phyloP scores from a whole-genome alignment of 2,329 filamentous ascomycete species.

The Trichoderma sp. region DNA sequence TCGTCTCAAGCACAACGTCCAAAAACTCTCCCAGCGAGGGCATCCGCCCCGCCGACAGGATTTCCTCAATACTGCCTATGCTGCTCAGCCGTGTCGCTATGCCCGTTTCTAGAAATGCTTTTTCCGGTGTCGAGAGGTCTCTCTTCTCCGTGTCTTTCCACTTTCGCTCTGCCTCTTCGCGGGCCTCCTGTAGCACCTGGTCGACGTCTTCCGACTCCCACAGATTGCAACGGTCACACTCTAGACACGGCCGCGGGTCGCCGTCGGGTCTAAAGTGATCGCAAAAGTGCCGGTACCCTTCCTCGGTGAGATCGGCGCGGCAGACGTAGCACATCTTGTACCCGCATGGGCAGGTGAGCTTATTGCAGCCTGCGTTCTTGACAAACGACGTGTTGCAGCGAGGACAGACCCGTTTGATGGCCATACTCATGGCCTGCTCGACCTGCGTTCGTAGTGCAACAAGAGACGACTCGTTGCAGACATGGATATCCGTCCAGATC shows the following conservation, averaged over 20 bases:
- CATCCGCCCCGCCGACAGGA: constrained; percentile 41
- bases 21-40: constrained; percentile 50
- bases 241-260: constrained; percentile 69
- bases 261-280: constrained; percentile 88
- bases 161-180: constrained; percentile 70
- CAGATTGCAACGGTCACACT: constrained; percentile 81
- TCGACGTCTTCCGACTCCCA: constrained; percentile 78
- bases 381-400: constrained; percentile 90
- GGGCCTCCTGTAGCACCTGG: constrained; percentile 67
- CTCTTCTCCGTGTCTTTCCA: constrained; percentile 70
- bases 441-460: constrained; percentile 85
- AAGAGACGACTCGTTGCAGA: constrained; percentile 83
- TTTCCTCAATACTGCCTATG: constrained; percentile 39
- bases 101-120: constrained; percentile 61
- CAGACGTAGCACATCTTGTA: constrained; percentile 99
- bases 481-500: constrained; percentile 84
- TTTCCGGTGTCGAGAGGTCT: constrained; percentile 59
- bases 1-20: constrained; percentile 50
- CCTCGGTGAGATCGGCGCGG: constrained; percentile 71
- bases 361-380: constrained; percentile 94
- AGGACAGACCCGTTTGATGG: constrained; percentile 93
- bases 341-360: constrained; percentile 91
- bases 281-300: constrained; percentile 93
- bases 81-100: constrained; percentile 40
- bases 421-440: constrained; percentile 90